phyloP scores from a whole-genome alignment of 305 asterid species.

The Andrographis paniculata region DNA sequence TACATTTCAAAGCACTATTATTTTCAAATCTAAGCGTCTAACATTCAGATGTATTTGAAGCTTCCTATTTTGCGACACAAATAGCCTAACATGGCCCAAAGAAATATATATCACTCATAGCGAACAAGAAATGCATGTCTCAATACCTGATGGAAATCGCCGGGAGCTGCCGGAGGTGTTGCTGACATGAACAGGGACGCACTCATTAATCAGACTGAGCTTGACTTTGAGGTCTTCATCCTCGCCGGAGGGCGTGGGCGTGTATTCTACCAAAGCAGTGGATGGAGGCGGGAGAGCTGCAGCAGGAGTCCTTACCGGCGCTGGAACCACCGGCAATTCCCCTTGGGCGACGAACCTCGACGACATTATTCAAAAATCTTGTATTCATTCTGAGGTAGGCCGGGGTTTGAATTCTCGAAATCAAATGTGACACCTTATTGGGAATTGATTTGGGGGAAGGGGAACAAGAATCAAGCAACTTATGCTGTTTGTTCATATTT shows the following conservation, averaged over 20 bases:
- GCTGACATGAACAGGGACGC: constrained; percentile 91
- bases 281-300: constrained; percentile 51
- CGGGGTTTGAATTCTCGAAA: constrained; percentile 11
- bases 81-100: no score
- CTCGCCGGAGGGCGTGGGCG: constrained; percentile 54
- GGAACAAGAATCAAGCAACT: no score
- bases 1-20: no score
- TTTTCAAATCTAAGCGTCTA: no score
- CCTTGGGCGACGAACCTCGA: constrained; percentile 49
- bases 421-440: no score
- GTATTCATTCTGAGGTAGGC: constrained; percentile 7
- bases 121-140: constrained; percentile 1
- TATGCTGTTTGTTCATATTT: no score
- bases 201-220: constrained; percentile 85
- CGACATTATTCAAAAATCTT: constrained; percentile 24
- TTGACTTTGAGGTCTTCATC: constrained; percentile 91
- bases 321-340: constrained; percentile 55
- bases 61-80: no score
- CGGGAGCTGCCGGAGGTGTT: constrained; percentile 98
- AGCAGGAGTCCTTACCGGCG: constrained; percentile 33
- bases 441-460: no score
- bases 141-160: constrained; percentile 99
- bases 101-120: not conserved
- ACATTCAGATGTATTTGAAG: no score
- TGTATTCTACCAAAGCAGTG: constrained; percentile 69